phyloP scores from a whole-genome alignment of 768 basidiomycete species.

The Suillus discolor region DNA sequence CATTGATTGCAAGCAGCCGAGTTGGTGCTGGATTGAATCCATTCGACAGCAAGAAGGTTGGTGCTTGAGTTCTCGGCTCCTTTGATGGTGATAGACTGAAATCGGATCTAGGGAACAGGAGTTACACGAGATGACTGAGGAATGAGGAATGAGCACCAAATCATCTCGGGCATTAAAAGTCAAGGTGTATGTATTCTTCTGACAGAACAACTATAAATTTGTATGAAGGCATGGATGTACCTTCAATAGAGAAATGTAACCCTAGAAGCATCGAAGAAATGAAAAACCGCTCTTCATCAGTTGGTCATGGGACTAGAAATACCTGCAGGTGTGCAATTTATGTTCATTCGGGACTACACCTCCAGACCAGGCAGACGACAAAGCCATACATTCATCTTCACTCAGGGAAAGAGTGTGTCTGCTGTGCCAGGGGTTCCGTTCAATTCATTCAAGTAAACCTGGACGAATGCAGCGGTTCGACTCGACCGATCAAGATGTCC shows the following conservation, averaged over 20 bases:
- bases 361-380: constrained; percentile 31
- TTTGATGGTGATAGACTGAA: neutral
- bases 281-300: neutral
- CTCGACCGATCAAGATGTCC: neutral
- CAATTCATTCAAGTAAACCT: constrained; percentile 36
- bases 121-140: constrained; percentile 28
- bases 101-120: constrained; percentile 17
- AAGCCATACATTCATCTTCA: constrained; percentile 38
- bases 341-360: constrained; percentile 19
- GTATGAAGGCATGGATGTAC: neutral
- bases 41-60: constrained; percentile 39
- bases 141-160: neutral
- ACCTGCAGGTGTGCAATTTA: neutral
- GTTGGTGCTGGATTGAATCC: constrained; percentile 69
- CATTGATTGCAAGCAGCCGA: constrained; percentile 74
- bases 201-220: neutral
- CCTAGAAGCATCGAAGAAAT: neutral
- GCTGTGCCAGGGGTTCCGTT: constrained; percentile 28
- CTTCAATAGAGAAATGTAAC: neutral
- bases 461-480: constrained; percentile 12
- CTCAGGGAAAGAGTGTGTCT: constrained; percentile 34
- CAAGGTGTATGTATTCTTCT: neutral
- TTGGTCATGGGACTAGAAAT: neutral
- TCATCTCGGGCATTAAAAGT: neutral
- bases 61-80: constrained; percentile 8